Percentiles rank a stretch among this genome's conserved stretches.
Conservation (phyloP, 345 rosid genomes). For the Sisymbrium altissimum region DNA sequence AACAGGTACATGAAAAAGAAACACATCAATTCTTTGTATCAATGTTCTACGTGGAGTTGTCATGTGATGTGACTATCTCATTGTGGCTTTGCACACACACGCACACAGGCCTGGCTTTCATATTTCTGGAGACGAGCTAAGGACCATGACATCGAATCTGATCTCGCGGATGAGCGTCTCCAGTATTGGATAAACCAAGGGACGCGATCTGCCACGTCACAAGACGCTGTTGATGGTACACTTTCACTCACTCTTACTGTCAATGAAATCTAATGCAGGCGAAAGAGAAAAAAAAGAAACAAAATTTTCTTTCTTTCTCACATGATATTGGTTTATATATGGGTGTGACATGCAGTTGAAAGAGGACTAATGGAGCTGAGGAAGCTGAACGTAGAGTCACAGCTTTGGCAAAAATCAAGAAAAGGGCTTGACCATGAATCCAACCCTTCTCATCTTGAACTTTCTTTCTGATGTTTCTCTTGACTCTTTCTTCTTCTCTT, state of each 20-base stretch:
- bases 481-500: not conserved
- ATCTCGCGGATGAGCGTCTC: slow-evolving; percentile 73
- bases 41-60: not conserved
- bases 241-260: not conserved
- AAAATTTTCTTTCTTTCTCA: not conserved
- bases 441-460: slow-evolving; percentile 36
- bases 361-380: slow-evolving; percentile 75
- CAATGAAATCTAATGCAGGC: not conserved
- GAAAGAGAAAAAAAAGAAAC: not conserved
- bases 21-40: not conserved
- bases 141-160: slow-evolving; percentile 62
- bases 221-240: slow-evolving; percentile 85
- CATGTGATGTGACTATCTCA: slow-evolving; percentile 9
- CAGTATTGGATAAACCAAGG: slow-evolving; percentile 63
- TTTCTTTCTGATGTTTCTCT: slow-evolving; percentile 34
- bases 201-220: slow-evolving; percentile 45
- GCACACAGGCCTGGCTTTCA: slow-evolving; percentile 73
- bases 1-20: slow-evolving; percentile 49
- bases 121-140: slow-evolving; percentile 88
- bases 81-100: not conserved
- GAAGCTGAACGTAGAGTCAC: slow-evolving; percentile 69
- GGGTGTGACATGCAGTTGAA: slow-evolving; percentile 51
- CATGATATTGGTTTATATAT: not conserved
- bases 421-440: slow-evolving; percentile 45
- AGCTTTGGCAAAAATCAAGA: slow-evolving; percentile 68